Evolutionary conservation across 441 rosid species (phyloP), one percentile per base, ranked within the genome.

Genomic region (Adansonia madagascariensis): DNA sequence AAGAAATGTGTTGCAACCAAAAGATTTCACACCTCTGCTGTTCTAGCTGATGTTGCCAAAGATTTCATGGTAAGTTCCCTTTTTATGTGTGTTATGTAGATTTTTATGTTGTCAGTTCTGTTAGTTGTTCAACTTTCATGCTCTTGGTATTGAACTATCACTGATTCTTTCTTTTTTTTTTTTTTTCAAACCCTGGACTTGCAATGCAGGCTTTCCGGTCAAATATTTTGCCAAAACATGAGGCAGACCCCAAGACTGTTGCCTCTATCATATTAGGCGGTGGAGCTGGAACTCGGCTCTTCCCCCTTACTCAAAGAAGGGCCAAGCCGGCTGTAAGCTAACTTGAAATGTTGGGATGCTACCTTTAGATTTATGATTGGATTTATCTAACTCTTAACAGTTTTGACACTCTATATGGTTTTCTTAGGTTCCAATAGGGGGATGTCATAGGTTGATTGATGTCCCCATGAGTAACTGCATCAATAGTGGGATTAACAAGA

Each of bases 401-500:
- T 35, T 35, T 35, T 35, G 39, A 35, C 39, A 35, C 39, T 35
- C 39, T 35, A 35, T 4, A 35, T 35, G 39, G 39, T 35, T 35
- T 35, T 35, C 39, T 35, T 80, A 96, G 99, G 97, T 96, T 68
- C 94, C 97, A 0, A 89, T 96, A 49, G 99, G 97, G 64, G 99
- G 98, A 74, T 92, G 98, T 84, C 92, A 90, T 71, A 89, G 86
- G 83, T 90, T 96, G 31, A 94, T 96, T 20, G 98, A 96, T 79
- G 88, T 96, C 18, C 98, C 99, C 3, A 96, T 96, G 99, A 96
- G 98, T 85, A 96, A 96, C 79, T 90, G 97, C 84, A 89, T 94
- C 75, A 96, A 96, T 86, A 90, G 97, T 75, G 91, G 93, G 80
- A 89, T 94, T 74, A 91, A 92, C 91, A 96, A 96, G 89, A 91